These are phyloP conservation scores for Backusella westeae DNA, from an alignment of 192 early-diverging fungal genomes.

Conservation along the genomic window DNA sequence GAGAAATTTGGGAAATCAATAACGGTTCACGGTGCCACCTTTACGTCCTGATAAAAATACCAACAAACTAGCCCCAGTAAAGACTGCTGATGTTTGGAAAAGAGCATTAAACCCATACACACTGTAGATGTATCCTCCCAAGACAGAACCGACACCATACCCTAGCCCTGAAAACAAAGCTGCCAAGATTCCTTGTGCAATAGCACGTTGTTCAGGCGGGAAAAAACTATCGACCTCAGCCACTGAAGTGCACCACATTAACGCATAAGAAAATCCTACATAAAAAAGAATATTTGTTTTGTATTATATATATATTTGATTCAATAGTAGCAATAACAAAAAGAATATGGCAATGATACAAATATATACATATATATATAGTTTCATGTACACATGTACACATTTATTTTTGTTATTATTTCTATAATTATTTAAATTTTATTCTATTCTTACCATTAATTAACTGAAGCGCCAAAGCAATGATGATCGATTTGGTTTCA, in stretches of 20 bases:
- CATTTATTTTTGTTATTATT: neutral
- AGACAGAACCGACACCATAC: conserved; percentile 19
- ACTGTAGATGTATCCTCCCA: conserved; percentile 20
- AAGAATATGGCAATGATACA: neutral
- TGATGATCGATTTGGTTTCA: conserved; percentile 12
- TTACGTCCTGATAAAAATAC: neutral
- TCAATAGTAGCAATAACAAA: neutral
- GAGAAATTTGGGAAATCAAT: neutral
- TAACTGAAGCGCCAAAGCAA: conserved; percentile 20
- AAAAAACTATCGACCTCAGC: conserved; percentile 24
- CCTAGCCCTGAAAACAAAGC: conserved; percentile 25
- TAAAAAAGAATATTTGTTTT: neutral
- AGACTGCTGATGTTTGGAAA: neutral
- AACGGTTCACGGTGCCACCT: neutral
- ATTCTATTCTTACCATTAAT: conserved; percentile 14
- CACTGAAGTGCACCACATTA: conserved; percentile 26
- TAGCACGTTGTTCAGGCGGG: conserved; percentile 24
- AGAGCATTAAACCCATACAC: neutral
- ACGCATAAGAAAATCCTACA: conserved; percentile 17
- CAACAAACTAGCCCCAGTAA: neutral
- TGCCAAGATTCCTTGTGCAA: conserved; percentile 32
- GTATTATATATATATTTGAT: neutral
- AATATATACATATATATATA: neutral
- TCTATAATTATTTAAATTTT: conserved; percentile 6
- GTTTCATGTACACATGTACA: neutral